A percentile compares a stretch with the other conserved stretches of the same genome.
Evolutionary conservation across 2,329 filamentous ascomycete genomes (phyloP).

Genomic region (Ophidiomyces ophidiicola): DNA sequence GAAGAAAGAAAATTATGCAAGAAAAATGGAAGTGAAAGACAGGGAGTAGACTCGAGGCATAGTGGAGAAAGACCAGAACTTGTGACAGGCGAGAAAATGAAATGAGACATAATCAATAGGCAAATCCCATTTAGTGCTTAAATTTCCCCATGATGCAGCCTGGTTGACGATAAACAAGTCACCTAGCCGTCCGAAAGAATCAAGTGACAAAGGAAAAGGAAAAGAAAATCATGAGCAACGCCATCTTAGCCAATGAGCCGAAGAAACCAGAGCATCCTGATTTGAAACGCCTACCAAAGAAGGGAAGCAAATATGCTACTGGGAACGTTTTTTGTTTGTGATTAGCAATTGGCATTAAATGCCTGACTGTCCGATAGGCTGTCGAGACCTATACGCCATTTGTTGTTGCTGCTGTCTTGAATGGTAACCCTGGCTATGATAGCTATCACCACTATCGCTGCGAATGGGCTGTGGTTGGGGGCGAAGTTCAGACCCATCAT

Average conservation of each 20-base stretch:
- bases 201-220: background rate
- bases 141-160: background rate
- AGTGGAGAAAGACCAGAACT: background rate
- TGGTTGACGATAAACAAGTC: background rate
- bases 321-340: background rate
- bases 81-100: background rate
- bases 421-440: slow-evolving; percentile 21
- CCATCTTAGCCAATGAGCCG: too few species aligned
- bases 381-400: slow-evolving; percentile 28
- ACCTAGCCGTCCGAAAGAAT: background rate
- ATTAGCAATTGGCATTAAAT: background rate
- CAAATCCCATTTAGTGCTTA: background rate
- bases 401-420: slow-evolving; percentile 21
- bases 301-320: background rate
- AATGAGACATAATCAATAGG: slow-evolving; percentile 1
- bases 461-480: slow-evolving; percentile 14
- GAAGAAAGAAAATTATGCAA: slow-evolving; percentile 14
- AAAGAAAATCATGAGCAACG: background rate
- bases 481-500: slow-evolving; percentile 9
- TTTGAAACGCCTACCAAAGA: background rate
- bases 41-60: slow-evolving; percentile 3
- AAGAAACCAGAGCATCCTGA: background rate
- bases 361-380: slow-evolving; percentile 10
- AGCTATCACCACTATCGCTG: slow-evolving; percentile 21
- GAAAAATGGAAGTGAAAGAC: slow-evolving; percentile 15